Base-by-base conservation (phyloP, 1,139 yeast genomes). In the Geotrichum klebahnii region DNA sequence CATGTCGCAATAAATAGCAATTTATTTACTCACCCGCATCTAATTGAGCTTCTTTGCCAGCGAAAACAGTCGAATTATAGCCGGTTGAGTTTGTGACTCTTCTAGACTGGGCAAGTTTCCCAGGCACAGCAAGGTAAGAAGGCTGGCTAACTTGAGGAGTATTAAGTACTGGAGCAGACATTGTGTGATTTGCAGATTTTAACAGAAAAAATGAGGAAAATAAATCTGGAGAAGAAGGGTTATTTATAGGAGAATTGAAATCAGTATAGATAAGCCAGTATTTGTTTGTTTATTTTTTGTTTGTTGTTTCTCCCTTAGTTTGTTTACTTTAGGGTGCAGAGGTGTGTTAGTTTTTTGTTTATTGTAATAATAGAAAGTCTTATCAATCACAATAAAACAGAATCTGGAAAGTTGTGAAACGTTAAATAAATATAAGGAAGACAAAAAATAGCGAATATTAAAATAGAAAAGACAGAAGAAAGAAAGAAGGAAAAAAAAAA, bases 11-110 rank as follows among this genome's bases (percentile, higher is more conserved):
- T 14, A 31, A 12, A 23, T 22, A 2, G 16, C 5, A 19, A n/a
- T 12, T 6, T 26, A 17, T 5, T 5, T 14, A 26, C 42, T 24
- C 28, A 38, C 42, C 42, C 51, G 79, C 77, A 55, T 82, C 92
- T 65, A 82, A 77, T 67, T 92, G 97, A 52, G 78, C 77, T 61
- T 82, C 84, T 66, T 87, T 88, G 37, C 94, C 96, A 37, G 81
- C 78, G 64, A 88, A 90, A 3, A 87, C 84, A 44, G 80, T 74
- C 49, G 84, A 79, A 55, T 80, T 79, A 71, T 90, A 89, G 55
- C 89, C 96, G 8, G 55, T 46, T 3, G 48, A 20, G 43, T 52
- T 46, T n/a, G 40, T 49, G 37, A 52, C 48, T 19, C 45, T 50
- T 16, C 42, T 39, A 14, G 38, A 35, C 22, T 35, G 17, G n/a